Base-by-base conservation (phyloP, 2,329 filamentous ascomycete genomes). In the Cryphonectria parasitica region DNA sequence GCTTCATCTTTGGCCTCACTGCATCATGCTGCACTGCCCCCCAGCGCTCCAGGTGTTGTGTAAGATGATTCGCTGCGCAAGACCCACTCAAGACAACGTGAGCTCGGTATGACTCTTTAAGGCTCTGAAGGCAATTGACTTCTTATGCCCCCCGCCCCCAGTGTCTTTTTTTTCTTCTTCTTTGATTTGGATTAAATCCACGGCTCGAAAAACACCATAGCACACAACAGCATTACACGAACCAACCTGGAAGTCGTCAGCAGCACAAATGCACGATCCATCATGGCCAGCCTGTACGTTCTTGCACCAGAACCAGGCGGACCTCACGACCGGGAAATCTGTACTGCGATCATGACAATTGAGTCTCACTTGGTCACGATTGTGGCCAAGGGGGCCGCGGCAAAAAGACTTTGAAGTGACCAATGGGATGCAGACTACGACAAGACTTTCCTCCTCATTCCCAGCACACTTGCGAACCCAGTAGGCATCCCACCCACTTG, bases 1-100 rank as follows among this genome's bases (percentile, higher is more conserved):
- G 36, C 61, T 11, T 28, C 63, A 31, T 15, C 41, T 52, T 64
- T 64, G 63, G 63, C 63, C 63, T 64, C 63, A 52, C 63, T 64
- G 63, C 63, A 22, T n/a, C 63, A 43, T 8, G 2, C 15, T 31
- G 43, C 63, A 49, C 15, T 45, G 25, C 19, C 31, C 25, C 61
- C 63, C 63, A 39, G 19, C 3, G 1, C 17, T 22, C n/a, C 13
- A 28, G 13, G 25, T 6, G 25, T 36, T 36, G 63, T 64, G 39
- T 25, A 64, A 52, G 28, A 36, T 64, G 43, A 64, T 64, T 64
- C 41, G 63, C 63, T 28, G 28, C 4, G 2, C 31, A 11, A 39
- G 58, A n/a, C 58, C 58, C 58, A 61, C 58, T 61, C 34, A 13
- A 13, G 17, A 11, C 19, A 61, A 34, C 7, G 10, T 3, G 58